Base-by-base conservation (phyloP, 352 stramenopile genomes). In the Pythium diclinum region DNA sequence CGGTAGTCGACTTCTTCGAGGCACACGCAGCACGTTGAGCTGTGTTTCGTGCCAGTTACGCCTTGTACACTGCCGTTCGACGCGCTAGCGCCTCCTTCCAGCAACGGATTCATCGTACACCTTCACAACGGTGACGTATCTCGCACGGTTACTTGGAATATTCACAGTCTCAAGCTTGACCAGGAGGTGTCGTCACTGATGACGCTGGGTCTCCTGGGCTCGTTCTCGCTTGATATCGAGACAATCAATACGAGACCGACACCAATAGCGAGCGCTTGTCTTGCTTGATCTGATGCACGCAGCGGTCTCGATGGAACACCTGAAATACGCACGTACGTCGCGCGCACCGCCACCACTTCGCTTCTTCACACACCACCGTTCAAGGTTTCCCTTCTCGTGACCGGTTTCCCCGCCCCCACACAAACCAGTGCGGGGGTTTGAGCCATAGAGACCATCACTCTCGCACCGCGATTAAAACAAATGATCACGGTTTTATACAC, bases 1-100 rank as follows among this genome's bases (percentile, higher is more conserved):
- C 83, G 72, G 63, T 85, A 83, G 60, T 93, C 84, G 13, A 78
- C 59, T 32, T 71, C 59, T 58, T 91, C 81, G 40, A 95, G 84
- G 58, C 87, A 95, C 51, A 95, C 79, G 54, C 79, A 90, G 63
- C 85, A 94, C 34, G 51, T 66, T 21, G 23, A 10, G 28, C 56
- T 57, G 38, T 11, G 53, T 30, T n/a, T 33, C 5, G 17, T 17
- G 8, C 5, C 51, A 32, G 19, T 28, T 3, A 21, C 28, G 38
- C 13, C 38, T 21, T 33, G 44, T 51, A 10, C 54, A 23, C 56
- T 53, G 30, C 49, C 47, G 17, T 16, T 53, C 11, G n/a, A 33
- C 5, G 42, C 25, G 48, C 9, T 8, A 30, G 14, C 25, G 36
- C 4, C 13, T 10, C 23, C 16, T 36, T 16, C 25, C 11, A 36